Evolutionary conservation across 805 yeast genomes (phyloP), one percentile per base, ranked within the genome.

Genomic region (Blastobotrys americana): DNA sequence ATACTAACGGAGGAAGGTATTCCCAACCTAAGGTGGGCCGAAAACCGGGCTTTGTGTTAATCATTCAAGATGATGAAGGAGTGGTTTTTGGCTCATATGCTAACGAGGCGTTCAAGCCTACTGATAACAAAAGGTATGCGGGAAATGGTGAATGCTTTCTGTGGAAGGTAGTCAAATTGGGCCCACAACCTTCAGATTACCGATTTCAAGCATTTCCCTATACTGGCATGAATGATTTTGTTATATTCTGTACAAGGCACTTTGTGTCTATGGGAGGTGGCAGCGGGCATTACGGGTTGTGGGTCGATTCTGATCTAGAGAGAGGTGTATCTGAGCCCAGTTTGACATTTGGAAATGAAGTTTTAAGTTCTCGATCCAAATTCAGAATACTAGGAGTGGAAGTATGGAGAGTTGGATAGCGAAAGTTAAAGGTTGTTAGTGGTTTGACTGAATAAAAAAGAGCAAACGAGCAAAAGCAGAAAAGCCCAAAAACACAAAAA

Each of bases 101-200:
- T 39, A 63, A 87, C 60, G 95, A 85, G 53, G 70, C 74, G 44
- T 71, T 84, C 47, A 78, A 75, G 47, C 82, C 88, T 1, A 74
- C 80, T 46, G 94, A 85, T 41, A 75, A 76, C 40, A 77, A 77
- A 55, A 71, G 85, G 46, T 90, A 80, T 65, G 84, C 81, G 55
- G 98, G 98, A 0, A 89, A 89, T 64, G 96, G 97, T 0, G 96
- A 90, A 61, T 88, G 97, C 58, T 89, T 93, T 55, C 69, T 90
- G 18, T 90, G 96, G 96, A 84, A 81, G 52, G 31, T 6, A 6
- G 22, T 22, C 36, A 43, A 17, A 66, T 62, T 41, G 56, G 37
- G 34, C 41, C 53, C 25, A 8, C 31, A 25, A 25, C 13, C 13
- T 8, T 8, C 10, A 8, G 31, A 25, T 13, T 36, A 74, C 51